Evolutionary conservation across 2,329 filamentous ascomycete species (phyloP).

Genomic region (Grosmannia penicillata): DNA sequence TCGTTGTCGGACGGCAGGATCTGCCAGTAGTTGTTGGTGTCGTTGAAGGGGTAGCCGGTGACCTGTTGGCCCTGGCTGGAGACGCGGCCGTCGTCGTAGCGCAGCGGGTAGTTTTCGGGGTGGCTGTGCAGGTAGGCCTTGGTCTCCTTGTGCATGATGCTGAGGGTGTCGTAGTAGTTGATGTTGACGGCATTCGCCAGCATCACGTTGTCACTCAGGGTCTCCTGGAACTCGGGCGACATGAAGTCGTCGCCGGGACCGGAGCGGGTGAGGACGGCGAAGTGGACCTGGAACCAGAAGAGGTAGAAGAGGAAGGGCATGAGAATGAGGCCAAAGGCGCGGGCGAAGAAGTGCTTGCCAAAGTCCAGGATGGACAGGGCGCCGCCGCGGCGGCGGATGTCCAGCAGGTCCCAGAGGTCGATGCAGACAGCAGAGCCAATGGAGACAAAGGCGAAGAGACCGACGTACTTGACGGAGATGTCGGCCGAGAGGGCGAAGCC

Average conservation of each 20-base stretch:
- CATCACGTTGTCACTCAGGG: slow-evolving; percentile 88
- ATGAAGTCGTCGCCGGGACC: slow-evolving; percentile 98
- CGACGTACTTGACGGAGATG: slow-evolving; percentile 97
- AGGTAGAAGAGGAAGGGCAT: slow-evolving; percentile 96
- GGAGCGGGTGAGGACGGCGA: slow-evolving; percentile 72
- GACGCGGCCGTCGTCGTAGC: slow-evolving; percentile 93
- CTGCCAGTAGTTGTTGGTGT: slow-evolving; percentile 98
- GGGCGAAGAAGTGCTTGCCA: slow-evolving; percentile 77
- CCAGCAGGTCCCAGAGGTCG: slow-evolving; percentile 87
- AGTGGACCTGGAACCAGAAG: slow-evolving; percentile 99
- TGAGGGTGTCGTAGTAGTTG: slow-evolving; percentile 79
- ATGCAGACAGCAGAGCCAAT: slow-evolving; percentile 89
- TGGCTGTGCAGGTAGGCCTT: slow-evolving; percentile 95
- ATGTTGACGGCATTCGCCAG: slow-evolving; percentile 72
- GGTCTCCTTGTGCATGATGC: slow-evolving; percentile 90
- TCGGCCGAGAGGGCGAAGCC: slow-evolving; percentile 92
- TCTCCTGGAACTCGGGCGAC: slow-evolving; percentile 96
- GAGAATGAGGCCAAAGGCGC: slow-evolving; percentile 71
- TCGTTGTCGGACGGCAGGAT: slow-evolving; percentile 56
- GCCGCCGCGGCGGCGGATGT: slow-evolving; percentile 73
- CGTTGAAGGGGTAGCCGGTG: slow-evolving; percentile 93
- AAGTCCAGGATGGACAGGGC: slow-evolving; percentile 69
- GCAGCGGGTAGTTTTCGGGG: slow-evolving; percentile 71
- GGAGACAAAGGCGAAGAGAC: slow-evolving; percentile 90
- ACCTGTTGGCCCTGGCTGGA: slow-evolving; percentile 97